Evolutionary conservation across 768 basidiomycete species (phyloP), one percentile per base, ranked within the genome.

Genomic region (Phylloporus sp.): DNA sequence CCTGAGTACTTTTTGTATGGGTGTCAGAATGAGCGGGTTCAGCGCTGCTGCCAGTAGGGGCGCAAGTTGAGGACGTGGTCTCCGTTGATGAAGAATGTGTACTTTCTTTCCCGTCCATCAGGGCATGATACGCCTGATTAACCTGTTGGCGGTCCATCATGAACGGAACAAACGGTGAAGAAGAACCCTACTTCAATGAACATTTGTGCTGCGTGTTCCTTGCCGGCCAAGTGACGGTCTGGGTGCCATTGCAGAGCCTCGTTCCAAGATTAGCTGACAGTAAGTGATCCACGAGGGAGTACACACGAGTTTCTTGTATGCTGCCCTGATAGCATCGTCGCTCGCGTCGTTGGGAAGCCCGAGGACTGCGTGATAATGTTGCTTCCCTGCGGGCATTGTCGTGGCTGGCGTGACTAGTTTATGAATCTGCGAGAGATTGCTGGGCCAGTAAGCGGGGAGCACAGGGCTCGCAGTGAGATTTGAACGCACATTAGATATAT

Each of bases 181-280:
- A 44, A 49, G 31, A 41, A 43, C 42, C 69, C 46, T 61, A 82
- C 83, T 69, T 84, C 74, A 38, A 78, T 70, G 63, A 84, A 84
- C 56, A 70, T 71, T 53, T 72, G 71, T 41, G 75, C 74, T 15
- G 80, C 78, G 37, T 62, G 60, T 46, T 81, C 76, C 58, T 75
- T 78, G 49, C 75, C 71, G 22, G 70, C 63, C 18, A 63, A 55
- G 63, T 81, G 79, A 49, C 80, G 80, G 65, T 84, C 81, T 52
- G 82, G 81, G 54, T 84, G 81, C 80, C 82, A 85, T 57, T 72
- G 74, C 45, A 84, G 66, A 53, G 80, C 81, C 82, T 77, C 51
- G 26, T 29, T 50, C 9, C 24, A 27, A 42, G 26, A 18, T 56
- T 44, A 56, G 53, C 34, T 38, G 38, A 56, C 48, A 57, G 46